Percentiles rank a stretch among this genome's conserved stretches.
phyloP scores from a whole-genome alignment of 2,329 filamentous ascomycete species.

The Arachnomyces sp. region DNA sequence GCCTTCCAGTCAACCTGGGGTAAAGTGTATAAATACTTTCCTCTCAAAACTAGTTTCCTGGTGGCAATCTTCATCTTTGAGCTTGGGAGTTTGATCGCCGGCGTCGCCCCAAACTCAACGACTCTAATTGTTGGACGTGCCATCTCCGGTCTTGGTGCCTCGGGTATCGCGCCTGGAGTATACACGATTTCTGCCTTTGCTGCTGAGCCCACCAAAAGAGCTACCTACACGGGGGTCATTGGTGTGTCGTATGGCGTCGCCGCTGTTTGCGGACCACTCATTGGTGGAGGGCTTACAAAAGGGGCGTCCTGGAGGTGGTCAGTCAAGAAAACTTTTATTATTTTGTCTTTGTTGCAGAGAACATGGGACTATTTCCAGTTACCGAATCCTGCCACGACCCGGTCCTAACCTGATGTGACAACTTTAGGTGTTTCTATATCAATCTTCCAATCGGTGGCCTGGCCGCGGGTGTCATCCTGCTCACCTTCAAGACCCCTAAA shows the following conservation, averaged over 20 bases:
- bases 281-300: slow-evolving; percentile 9
- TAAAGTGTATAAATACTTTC: slow-evolving; percentile 17
- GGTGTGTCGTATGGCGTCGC: slow-evolving; percentile 8
- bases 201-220: slow-evolving; percentile 11
- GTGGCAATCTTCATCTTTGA: slow-evolving; percentile 23
- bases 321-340: background rate
- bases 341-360: background rate
- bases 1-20: slow-evolving; percentile 14
- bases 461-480: slow-evolving; percentile 23
- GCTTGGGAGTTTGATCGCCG: slow-evolving; percentile 21
- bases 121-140: slow-evolving; percentile 24
- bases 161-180: slow-evolving; percentile 17
- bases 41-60: slow-evolving; percentile 24
- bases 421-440: slow-evolving; percentile 28
- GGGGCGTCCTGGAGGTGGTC: slow-evolving; percentile 28
- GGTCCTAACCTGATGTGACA: background rate
- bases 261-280: slow-evolving; percentile 9
- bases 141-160: slow-evolving; percentile 20
- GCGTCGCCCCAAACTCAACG: slow-evolving; percentile 20
- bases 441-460: slow-evolving; percentile 30
- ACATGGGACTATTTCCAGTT: too few relatives aligned
- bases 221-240: slow-evolving; percentile 13
- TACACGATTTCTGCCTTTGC: slow-evolving; percentile 9
- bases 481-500: slow-evolving; percentile 19
- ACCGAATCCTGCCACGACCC: background rate